These are phyloP conservation scores for Ogataea pilisensis DNA, from an alignment of 805 yeast species.

Conservation along the genomic window DNA sequence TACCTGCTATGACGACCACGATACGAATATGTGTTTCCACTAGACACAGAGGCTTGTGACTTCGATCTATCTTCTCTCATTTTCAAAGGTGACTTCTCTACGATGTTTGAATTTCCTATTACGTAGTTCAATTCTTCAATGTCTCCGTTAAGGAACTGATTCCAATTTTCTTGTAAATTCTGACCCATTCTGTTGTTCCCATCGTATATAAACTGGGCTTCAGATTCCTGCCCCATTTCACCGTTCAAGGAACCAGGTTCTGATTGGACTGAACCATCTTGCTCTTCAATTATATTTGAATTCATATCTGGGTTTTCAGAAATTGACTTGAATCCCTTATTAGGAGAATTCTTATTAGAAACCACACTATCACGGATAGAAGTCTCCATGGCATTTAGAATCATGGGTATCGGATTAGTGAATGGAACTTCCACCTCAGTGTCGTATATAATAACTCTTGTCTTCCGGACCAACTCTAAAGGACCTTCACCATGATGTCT, in stretches of 20 bases:
- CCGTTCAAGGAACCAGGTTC: too few relatives aligned
- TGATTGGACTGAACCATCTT: too few relatives aligned
- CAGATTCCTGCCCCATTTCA: slow-evolving; percentile 3
- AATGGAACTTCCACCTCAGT: slow-evolving; percentile 57
- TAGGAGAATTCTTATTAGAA: background rate
- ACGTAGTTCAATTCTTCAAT: slow-evolving; percentile 26
- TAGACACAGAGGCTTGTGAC: background rate
- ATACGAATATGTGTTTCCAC: background rate
- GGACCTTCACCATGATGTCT: slow-evolving; percentile 60
- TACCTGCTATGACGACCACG: too few relatives aligned
- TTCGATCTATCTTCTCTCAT: background rate
- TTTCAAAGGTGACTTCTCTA: slow-evolving; percentile 10
- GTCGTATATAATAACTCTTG: slow-evolving; percentile 55
- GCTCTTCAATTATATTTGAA: background rate
- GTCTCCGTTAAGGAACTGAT: slow-evolving; percentile 27
- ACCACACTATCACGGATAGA: slow-evolving; percentile 20
- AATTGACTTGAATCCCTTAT: background rate
- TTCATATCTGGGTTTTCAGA: slow-evolving; percentile 2
- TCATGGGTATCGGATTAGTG: slow-evolving; percentile 33
- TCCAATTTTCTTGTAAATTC: slow-evolving; percentile 29
- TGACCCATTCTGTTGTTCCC: slow-evolving; percentile 2
- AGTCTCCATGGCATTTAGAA: slow-evolving; percentile 43
- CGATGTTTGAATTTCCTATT: slow-evolving; percentile 8
- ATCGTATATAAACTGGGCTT: slow-evolving; percentile 1
- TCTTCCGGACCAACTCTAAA: slow-evolving; percentile 56